Evolutionary conservation across 108 stramenopile species (phyloP).

Genomic region (Hondaea fermentalgiana): DNA sequence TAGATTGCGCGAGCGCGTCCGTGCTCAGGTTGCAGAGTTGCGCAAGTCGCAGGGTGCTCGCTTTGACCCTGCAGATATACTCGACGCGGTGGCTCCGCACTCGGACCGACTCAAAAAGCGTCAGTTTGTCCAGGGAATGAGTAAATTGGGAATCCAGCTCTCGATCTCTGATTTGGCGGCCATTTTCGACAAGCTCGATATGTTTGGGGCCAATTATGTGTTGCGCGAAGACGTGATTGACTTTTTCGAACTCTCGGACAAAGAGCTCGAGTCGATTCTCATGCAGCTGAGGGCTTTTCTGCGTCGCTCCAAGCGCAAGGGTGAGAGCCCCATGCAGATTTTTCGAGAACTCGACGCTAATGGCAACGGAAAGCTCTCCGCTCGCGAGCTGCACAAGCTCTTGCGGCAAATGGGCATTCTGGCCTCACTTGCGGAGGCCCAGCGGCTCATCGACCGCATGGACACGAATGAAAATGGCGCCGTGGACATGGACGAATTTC

Average conservation of each 20-base stretch:
- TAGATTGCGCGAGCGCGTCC: not conserved
- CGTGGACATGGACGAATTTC: not conserved
- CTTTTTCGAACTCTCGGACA: not conserved
- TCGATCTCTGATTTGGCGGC: not conserved
- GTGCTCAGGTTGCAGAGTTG: not conserved
- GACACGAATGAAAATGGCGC: not conserved
- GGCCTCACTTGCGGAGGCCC: not conserved
- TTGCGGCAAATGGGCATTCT: not conserved
- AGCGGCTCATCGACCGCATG: not conserved
- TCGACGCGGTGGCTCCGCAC: not conserved
- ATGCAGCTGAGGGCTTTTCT: not conserved
- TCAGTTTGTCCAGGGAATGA: not conserved
- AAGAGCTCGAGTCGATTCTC: not conserved
- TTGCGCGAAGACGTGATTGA: conserved; percentile 1
- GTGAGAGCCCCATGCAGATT: not conserved
- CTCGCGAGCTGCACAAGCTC: not conserved
- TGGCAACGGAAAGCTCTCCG: not conserved
- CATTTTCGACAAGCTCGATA: not conserved
- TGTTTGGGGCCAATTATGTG: not conserved
- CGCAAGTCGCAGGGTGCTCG: not conserved
- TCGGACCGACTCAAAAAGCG: not conserved
- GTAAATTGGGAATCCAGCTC: not conserved
- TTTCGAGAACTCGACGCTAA: not conserved
- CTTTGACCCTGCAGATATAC: not conserved
- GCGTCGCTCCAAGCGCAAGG: not conserved